Base-by-base conservation (phyloP, 345 rosid species). In the Linum trigynum region DNA sequence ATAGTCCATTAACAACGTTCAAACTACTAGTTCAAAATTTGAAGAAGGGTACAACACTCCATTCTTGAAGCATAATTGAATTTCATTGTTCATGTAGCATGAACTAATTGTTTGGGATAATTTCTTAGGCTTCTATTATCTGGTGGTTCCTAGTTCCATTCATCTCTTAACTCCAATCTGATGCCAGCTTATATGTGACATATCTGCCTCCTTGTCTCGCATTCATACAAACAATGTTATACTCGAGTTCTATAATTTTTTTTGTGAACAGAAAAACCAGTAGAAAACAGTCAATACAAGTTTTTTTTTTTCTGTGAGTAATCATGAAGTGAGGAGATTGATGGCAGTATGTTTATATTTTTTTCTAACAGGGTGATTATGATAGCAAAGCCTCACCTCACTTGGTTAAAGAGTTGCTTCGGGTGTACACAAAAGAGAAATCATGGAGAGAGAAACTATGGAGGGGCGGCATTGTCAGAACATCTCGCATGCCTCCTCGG, bases 371-470 rank as follows among this genome's bases (percentile, higher is more conserved):
- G 86, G 76, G 78, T 76, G 73, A 75, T 64, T 75, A 65, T 77
- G 81, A 78, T 71, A 75, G 71, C 73, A 74, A 77, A 80, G 85
- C 75, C 40, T 87, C 82, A 10, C 76, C 83, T 67, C 78, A 86
- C 76, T 76, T 92, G 81, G 81, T 77, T 85, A 82, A 84, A 72
- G 98, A 92, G 74, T 77, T 92, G 72, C 81, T 73, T 38, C 81
- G 90, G 79, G 70, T 86, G 71, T 84, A 84, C 72, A 69, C 64
- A 4, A 85, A 88, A 70, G 98, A 92, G 74, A 92, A 76, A 70
- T 69, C 16, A 39, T 82, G 86, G 85, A 86, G 97, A 76, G 97
- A 86, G 83, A 79, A 71, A 69, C 88, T 92, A 16, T 90, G 97
- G 98, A 84, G 71, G 76, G 79, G 80, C 72, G 97, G 97, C 75